Base-by-base conservation (phyloP, 495 filamentous ascomycete species). In the Cladorrhinum samala region DNA sequence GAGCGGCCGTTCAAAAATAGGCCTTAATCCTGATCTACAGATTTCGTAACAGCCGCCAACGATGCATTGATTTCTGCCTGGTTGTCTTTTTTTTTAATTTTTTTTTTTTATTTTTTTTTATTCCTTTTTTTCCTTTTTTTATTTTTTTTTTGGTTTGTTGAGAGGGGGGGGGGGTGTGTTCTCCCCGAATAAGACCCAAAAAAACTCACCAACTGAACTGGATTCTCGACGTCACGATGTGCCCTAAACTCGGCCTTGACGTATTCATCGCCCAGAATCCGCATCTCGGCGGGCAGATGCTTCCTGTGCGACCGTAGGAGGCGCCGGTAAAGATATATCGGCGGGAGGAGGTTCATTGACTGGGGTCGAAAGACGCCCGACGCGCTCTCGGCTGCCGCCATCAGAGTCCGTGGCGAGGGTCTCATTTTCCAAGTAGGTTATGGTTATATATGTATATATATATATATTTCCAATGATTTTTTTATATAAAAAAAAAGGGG, bases 161-260 rank as follows among this genome's bases (percentile, higher is more conserved):
- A n/a, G n/a, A n/a, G n/a, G n/a, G n/a, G n/a, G n/a, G n/a, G n/a
- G n/a, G n/a, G n/a, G n/a, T n/a, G n/a, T n/a, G n/a, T n/a, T n/a
- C n/a, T n/a, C n/a, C n/a, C n/a, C n/a, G n/a, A n/a, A n/a, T n/a
- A n/a, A n/a, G n/a, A n/a, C n/a, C n/a, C n/a, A n/a, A 49, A 46
- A 18, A 41, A 23, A 68, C 81, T 39, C 78, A 95, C 90, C 69
- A 98, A 83, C 64, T 96, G 91, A 38, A 88, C 79, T 0, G 94
- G 94, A 62, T 97, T 97, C 52, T 96, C 93, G 25, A 92, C 79
- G 50, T 78, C 77, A 46, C 76, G 72, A 65, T 97, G 93, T 5
- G 83, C 83, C 45, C 90, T 77, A 58, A 96, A 98, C 72, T 98
- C 94, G 36, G 78, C 79, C 72, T 91, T 96, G 62, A 97, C 74